phyloP scores from a whole-genome alignment of 2,329 filamentous ascomycete species.

The Penicillium fuscoglaucum region DNA sequence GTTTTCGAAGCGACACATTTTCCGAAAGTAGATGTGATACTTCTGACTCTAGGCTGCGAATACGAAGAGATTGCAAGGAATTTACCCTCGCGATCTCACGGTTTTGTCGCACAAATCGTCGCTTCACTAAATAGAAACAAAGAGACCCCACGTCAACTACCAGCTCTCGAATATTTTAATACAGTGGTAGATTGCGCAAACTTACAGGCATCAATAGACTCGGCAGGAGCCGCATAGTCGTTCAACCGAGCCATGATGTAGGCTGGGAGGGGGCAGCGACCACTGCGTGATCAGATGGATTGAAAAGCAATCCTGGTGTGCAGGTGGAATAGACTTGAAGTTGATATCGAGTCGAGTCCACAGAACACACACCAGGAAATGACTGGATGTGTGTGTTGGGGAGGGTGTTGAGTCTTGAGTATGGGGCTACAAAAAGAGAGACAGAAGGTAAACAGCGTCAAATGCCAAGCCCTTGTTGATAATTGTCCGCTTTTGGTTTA shows the following conservation, averaged over 20 bases:
- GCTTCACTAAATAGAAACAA: conserved; percentile 53
- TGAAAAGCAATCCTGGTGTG: conserved; percentile 1
- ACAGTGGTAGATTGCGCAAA: conserved; percentile 7
- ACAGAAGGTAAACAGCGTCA: conserved; percentile 7
- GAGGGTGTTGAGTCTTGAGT: background rate
- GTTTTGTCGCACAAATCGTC: conserved; percentile 65
- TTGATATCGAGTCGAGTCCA: background rate
- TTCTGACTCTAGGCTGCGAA: conserved; percentile 64
- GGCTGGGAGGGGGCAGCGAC: conserved; percentile 9
- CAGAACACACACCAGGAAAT: background rate
- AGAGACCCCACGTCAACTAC: conserved; percentile 10
- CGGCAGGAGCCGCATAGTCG: conserved; percentile 45
- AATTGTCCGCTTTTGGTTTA: conserved; percentile 39
- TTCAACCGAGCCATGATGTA: conserved; percentile 51
- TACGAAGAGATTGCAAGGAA: conserved; percentile 64
- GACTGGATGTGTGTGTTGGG: background rate
- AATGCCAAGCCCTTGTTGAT: conserved; percentile 37
- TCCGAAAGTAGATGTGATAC: conserved; percentile 60
- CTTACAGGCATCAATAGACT: conserved; percentile 52
- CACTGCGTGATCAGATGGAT: background rate
- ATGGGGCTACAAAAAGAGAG: background rate
- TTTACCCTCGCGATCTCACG: conserved; percentile 65
- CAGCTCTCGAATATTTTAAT: background rate
- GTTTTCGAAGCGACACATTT: conserved; percentile 60
- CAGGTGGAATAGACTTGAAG: background rate